phyloP scores from a whole-genome alignment of 1,284 basidiomycete species.

The Inonotus hispidus region DNA sequence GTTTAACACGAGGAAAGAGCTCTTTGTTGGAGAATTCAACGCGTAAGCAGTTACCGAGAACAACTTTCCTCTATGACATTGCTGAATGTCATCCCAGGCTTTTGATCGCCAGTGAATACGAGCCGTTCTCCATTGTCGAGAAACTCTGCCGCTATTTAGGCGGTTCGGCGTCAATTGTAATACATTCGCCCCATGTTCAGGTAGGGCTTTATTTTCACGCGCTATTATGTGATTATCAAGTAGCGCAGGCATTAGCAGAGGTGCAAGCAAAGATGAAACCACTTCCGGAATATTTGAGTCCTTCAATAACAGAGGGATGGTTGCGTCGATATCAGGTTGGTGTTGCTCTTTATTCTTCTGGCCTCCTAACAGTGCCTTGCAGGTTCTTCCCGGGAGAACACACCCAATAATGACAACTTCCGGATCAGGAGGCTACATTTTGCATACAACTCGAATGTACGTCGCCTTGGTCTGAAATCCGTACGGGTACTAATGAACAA shows the following conservation, averaged over 20 bases:
- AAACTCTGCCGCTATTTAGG: slow-evolving; percentile 71
- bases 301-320: slow-evolving; percentile 86
- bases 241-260: slow-evolving; percentile 63
- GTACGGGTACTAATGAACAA: slow-evolving; percentile 2
- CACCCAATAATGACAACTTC: slow-evolving; percentile 95
- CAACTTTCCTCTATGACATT: background rate
- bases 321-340: slow-evolving; percentile 80
- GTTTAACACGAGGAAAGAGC: slow-evolving; percentile 65
- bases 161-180: slow-evolving; percentile 83
- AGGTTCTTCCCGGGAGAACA: slow-evolving; percentile 89
- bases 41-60: slow-evolving; percentile 42
- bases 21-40: slow-evolving; percentile 86
- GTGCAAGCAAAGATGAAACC: slow-evolving; percentile 70
- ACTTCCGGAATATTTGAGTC: slow-evolving; percentile 67
- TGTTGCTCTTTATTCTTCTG: background rate
- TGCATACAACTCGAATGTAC: slow-evolving; percentile 83
- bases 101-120: slow-evolving; percentile 81
- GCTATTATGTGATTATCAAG: background rate
- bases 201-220: slow-evolving; percentile 32
- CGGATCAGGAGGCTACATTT: slow-evolving; percentile 84
- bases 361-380: background rate
- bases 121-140: slow-evolving; percentile 79
- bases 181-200: slow-evolving; percentile 81
- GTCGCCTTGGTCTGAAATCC: slow-evolving; percentile 25
- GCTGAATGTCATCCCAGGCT: slow-evolving; percentile 43